These are phyloP conservation scores for Candida silvatica DNA, from an alignment of 805 yeast species.

Conservation along the genomic window DNA sequence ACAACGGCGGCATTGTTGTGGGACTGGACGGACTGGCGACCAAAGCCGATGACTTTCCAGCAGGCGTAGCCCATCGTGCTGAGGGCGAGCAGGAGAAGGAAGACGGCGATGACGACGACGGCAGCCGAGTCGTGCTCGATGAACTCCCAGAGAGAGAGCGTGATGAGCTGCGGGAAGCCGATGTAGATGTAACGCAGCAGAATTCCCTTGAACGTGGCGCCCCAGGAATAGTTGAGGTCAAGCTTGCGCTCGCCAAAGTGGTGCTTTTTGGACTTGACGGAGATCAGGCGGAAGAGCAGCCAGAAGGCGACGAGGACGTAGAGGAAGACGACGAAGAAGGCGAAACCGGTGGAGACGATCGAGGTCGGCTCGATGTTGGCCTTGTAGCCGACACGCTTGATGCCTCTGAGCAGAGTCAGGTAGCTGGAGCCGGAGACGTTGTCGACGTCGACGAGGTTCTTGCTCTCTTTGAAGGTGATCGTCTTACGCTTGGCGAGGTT, in stretches of 20 bases:
- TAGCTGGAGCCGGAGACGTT: conserved; percentile 43
- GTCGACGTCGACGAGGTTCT: conserved; percentile 11
- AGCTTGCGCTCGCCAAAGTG: conserved; percentile 3
- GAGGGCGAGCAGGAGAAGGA: conserved; percentile 55
- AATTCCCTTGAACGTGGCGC: conserved; percentile 63
- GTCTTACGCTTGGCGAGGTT: no score
- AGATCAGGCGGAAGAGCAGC: conserved; percentile 36
- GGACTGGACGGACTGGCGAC: conserved; percentile 45
- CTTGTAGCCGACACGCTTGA: conserved; percentile 70
- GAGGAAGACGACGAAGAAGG: conserved; percentile 74
- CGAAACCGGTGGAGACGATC: conserved; percentile 78
- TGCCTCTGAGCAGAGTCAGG: conserved; percentile 75
- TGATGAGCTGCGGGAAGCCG: conserved; percentile 75
- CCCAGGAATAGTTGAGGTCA: conserved; percentile 47
- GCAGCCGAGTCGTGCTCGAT: conserved; percentile 79
- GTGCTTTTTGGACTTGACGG: conserved; percentile 32
- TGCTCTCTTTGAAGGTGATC: no score
- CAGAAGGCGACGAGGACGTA: conserved; percentile 59
- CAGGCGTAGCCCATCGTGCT: conserved; percentile 58
- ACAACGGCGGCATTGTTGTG: conserved; percentile 82
- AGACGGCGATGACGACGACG: conserved; percentile 69
- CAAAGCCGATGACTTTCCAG: conserved; percentile 56
- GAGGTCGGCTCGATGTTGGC: conserved; percentile 77
- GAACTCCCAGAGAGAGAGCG: conserved; percentile 85
- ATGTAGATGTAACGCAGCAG: conserved; percentile 71